These are phyloP conservation scores for Zoysia pacifica DNA, from an alignment of 176 grass and related monocot genomes.

Conservation along the genomic window DNA sequence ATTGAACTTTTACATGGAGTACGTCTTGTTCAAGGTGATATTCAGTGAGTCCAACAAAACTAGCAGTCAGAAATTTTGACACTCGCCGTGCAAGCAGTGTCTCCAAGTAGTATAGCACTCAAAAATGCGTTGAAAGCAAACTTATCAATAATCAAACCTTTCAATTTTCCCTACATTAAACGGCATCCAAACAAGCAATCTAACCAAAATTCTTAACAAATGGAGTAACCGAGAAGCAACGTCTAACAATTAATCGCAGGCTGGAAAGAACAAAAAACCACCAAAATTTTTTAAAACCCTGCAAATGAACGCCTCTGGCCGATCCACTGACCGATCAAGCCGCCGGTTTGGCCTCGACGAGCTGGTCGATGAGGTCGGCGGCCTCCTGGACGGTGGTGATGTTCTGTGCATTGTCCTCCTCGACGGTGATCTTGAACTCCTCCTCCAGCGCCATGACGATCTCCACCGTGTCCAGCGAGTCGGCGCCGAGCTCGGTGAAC, in stretches of 20 bases:
- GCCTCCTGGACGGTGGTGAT: constrained; percentile 86
- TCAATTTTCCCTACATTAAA: no score
- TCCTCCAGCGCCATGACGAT: constrained; percentile 91
- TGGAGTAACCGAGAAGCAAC: no score
- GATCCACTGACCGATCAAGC: not conserved
- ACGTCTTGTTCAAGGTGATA: no score
- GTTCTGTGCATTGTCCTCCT: constrained; percentile 80
- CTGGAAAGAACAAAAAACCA: no score
- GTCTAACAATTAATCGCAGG: no score
- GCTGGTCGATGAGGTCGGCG: constrained; percentile 72
- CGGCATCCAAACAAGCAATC: not conserved
- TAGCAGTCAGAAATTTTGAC: not conserved
- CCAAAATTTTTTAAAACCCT: no score
- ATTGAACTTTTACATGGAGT: no score
- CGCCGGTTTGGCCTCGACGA: constrained; percentile 40
- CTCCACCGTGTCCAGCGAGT: constrained; percentile 92
- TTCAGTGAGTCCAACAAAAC: no score
- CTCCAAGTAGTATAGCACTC: not conserved
- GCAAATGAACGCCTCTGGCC: no score
- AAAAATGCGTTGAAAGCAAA: not conserved
- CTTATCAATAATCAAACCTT: not conserved
- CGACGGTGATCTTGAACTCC: constrained; percentile 70
- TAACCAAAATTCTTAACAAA: not conserved
- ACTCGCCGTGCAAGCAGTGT: not conserved
- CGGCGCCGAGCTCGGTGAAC: constrained; percentile 67